These are phyloP conservation scores for Acer saccharum DNA, from an alignment of 345 rosid species.

Conservation along the genomic window DNA sequence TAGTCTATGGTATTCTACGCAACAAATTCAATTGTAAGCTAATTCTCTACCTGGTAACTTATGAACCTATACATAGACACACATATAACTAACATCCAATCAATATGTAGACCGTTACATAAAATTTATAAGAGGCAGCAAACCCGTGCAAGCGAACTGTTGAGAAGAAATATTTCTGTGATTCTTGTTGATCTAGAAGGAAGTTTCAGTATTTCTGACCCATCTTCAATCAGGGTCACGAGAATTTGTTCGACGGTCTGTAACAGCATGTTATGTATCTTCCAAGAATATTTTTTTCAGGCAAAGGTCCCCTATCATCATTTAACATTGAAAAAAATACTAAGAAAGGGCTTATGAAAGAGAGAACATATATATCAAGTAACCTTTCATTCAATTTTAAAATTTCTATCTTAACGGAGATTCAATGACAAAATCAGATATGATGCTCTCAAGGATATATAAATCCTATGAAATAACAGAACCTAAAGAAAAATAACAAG, in stretches of 20 bases:
- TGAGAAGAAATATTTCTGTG: background rate
- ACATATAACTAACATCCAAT: background rate
- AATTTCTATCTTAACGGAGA: background rate
- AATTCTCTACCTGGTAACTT: background rate
- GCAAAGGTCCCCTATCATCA: slow-evolving; percentile 26
- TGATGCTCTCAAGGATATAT: background rate
- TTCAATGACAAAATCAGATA: background rate
- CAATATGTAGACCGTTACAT: background rate
- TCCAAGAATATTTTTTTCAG: slow-evolving; percentile 24
- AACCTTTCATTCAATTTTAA: no score
- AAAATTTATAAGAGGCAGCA: background rate
- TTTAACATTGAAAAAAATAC: background rate
- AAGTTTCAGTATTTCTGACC: slow-evolving; percentile 2
- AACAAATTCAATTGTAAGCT: background rate
- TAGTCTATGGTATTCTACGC: background rate
- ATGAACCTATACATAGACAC: background rate
- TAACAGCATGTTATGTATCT: slow-evolving; percentile 21
- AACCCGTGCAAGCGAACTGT: background rate
- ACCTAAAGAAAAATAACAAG: no score
- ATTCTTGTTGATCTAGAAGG: background rate
- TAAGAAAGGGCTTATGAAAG: background rate
- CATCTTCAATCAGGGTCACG: background rate
- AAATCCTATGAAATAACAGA: background rate
- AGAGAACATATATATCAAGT: background rate
- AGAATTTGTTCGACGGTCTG: slow-evolving; percentile 24